Base-by-base conservation (phyloP, 345 rosid genomes). In the Luvunga scandens region DNA sequence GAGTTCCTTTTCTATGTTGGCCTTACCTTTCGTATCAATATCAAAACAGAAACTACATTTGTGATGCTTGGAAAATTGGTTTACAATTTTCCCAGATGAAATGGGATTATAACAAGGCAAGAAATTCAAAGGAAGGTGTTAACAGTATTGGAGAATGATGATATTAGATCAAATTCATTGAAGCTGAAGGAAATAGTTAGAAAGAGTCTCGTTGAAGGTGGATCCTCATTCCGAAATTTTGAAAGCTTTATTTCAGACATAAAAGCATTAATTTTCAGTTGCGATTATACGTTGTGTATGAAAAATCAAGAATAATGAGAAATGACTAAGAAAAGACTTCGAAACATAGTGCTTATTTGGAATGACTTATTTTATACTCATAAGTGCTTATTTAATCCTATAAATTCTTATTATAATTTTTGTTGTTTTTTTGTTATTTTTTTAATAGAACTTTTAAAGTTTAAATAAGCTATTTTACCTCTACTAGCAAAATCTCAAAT, bases 1-100 rank as follows among this genome's bases (percentile, higher is more conserved):
- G 87, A 4, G 69, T 81, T 9, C 86, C 85, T 4, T 83, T 88
- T 67, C 74, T 86, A 0, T 86, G 91, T 27, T 85, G 87, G 86
- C 88, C 86, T 42, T 79, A 82, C 70, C 45, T 62, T 1, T 67
- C 19, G 0, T 88, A 85, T 75, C 87, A 86, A 30, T 81, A 78
- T 65, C 75, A 76, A 27, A 88, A 85, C 33, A 82, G 67, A 22
- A 76, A 42, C 8, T 82, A 75, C 65, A 77, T 82, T 9, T 85
- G 88, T 31, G 71, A 86, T 9, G 31, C 65, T 33, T 75, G 81
- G 88, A 83, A 79, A 64, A 60, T 80, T 34, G 86, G 57, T 21
- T 30, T 82, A 31, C 56, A n/a, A 4, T 34, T 88, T 33, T 0
- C 7, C 61, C 59, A 7, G 82, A 75, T 56, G 82, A 82, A 62